These are phyloP conservation scores for Leucocoprinus birnbaumii DNA, from an alignment of 768 basidiomycete genomes.

Conservation along the genomic window DNA sequence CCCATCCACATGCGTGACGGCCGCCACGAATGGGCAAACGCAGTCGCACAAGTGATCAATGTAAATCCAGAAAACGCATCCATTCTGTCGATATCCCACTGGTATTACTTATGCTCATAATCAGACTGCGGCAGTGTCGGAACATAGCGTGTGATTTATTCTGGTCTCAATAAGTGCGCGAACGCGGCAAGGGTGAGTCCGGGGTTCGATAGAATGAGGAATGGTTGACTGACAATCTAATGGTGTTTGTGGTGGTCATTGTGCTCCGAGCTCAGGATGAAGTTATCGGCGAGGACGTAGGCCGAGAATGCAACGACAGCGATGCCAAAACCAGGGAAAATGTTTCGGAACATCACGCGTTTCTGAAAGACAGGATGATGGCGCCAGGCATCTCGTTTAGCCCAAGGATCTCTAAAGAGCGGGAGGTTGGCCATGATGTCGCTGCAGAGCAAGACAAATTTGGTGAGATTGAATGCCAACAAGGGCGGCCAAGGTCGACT, in stretches of 20 bases:
- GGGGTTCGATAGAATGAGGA: too few relatives aligned
- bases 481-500: slow-evolving; percentile 2
- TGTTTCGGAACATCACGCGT: slow-evolving; percentile 81
- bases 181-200: neutral
- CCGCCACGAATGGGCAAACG: neutral
- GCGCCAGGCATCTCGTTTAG: slow-evolving; percentile 90
- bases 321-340: slow-evolving; percentile 95
- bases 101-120: too few relatives aligned
- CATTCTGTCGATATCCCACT: too few relatives aligned
- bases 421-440: slow-evolving; percentile 57
- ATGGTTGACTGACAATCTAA: slow-evolving; percentile 11
- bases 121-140: too few relatives aligned
- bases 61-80: too few relatives aligned
- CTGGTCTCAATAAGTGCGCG: neutral
- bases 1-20: too few relatives aligned
- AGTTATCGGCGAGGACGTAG: slow-evolving; percentile 85
- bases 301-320: slow-evolving; percentile 89
- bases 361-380: slow-evolving; percentile 87
- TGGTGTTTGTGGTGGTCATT: slow-evolving; percentile 24
- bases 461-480: slow-evolving; percentile 14
- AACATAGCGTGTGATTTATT: neutral
- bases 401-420: slow-evolving; percentile 93
- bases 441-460: slow-evolving; percentile 14
- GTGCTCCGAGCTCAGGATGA: slow-evolving; percentile 34
- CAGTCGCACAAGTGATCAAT: neutral